Base-by-base conservation (phyloP, 1,284 basidiomycete species). In the Coniophora puteana region DNA sequence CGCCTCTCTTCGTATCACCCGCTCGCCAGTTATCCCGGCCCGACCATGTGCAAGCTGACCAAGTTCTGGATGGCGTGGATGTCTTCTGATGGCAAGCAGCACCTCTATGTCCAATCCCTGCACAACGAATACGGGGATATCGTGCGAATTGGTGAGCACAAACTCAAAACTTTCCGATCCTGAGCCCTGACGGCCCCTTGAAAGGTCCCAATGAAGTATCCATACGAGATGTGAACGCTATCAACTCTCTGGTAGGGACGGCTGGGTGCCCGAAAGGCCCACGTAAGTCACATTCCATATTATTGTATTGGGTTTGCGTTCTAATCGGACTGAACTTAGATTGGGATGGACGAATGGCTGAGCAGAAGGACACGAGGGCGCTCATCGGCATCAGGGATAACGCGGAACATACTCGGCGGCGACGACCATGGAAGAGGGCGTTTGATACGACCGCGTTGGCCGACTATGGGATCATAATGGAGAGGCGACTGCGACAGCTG, bases 171-270 rank as follows among this genome's bases (percentile, higher is more conserved):
- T 14, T 6, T 27, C 40, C 40, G 28, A 56, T 36, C 8, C 24
- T 21, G 10, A n/a, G 14, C 14, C 17, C 21, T 35, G 1, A n/a
- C 3, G 20, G 11, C 11, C 24, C n/a, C 17, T 43, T 24, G 3
- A 5, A 40, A 78, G 77, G 76, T 36, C 77, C 76, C n/a, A 79
- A 79, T 43, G 75, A 78, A 34, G 45, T 79, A 8, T 74, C 71
- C 1, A 65, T 79, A 28, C 51, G 61, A 30, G 62, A 69, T 40
- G 62, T 59, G 6, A 57, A 61, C n/a, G 70, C 69, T 5, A 56
- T 77, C 17, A 51, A 49, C 4, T 62, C 69, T 5, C 48, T 76
- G 35, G 62, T 78, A 61, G 74, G 76, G 4, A 56, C 60, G 24
- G 51, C 57, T 23, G 75, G 72, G 4, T 58, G 76, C 8, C 67